A percentile compares a stretch with the other conserved stretches of the same genome.
Evolutionary conservation across 768 basidiomycete genomes (phyloP).

Genomic region (Suillus americanus): DNA sequence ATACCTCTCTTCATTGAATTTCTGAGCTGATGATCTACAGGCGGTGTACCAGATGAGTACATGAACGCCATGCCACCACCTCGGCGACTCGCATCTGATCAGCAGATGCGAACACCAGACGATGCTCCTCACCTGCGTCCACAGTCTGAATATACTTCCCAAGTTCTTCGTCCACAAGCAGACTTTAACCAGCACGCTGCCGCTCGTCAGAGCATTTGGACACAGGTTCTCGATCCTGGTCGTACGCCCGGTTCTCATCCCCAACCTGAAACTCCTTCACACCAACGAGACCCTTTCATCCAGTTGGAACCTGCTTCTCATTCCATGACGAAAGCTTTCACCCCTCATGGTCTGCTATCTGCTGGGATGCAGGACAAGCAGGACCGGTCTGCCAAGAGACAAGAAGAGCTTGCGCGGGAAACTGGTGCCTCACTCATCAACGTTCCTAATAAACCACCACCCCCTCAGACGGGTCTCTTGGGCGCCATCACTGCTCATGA

Average conservation of each 20-base stretch:
- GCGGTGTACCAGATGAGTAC: slow-evolving; percentile 48
- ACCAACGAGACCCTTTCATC: slow-evolving; percentile 57
- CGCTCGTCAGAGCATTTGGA: slow-evolving; percentile 79
- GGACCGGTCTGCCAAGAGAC: slow-evolving; percentile 92
- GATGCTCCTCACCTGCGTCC: slow-evolving; percentile 55
- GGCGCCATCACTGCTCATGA: slow-evolving; percentile 97
- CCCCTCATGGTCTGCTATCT: slow-evolving; percentile 90
- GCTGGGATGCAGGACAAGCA: slow-evolving; percentile 95
- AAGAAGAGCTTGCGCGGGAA: slow-evolving; percentile 92
- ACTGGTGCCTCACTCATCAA: slow-evolving; percentile 90
- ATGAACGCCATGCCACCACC: slow-evolving; percentile 34
- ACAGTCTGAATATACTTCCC: slow-evolving; percentile 55
- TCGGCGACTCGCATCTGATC: slow-evolving; percentile 56
- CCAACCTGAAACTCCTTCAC: slow-evolving; percentile 35
- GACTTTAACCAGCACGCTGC: slow-evolving; percentile 53
- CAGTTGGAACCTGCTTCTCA: slow-evolving; percentile 71
- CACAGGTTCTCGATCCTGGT: slow-evolving; percentile 78
- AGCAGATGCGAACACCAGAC: slow-evolving; percentile 54
- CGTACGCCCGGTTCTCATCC: slow-evolving; percentile 45
- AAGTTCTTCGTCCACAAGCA: slow-evolving; percentile 52
- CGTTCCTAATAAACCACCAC: slow-evolving; percentile 92
- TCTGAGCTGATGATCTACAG: slow-evolving; percentile 15
- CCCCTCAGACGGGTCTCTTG: slow-evolving; percentile 91
- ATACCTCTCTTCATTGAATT: slow-evolving; percentile 2
- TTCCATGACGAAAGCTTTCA: slow-evolving; percentile 90